Percentiles rank a stretch among this genome's conserved stretches.
Evolutionary conservation across 345 rosid genomes (phyloP).

Genomic region (Ricinus communis): DNA sequence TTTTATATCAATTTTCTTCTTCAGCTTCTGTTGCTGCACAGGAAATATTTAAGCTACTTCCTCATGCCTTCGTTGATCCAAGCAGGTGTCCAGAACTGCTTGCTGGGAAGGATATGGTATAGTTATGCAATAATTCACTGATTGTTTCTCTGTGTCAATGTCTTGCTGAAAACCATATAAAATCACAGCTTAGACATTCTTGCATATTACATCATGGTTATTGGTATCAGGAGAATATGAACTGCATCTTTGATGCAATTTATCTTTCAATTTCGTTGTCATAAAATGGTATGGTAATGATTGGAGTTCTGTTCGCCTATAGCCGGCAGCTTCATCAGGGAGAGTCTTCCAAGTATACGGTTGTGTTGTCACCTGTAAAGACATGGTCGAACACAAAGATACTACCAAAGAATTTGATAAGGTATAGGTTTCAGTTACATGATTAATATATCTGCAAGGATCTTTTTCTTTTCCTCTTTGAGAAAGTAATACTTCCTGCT

Average conservation of each 20-base stretch:
- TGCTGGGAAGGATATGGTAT: slow-evolving; percentile 20
- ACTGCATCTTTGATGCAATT: too few relatives aligned
- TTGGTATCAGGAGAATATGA: too few relatives aligned
- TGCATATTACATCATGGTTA: too few relatives aligned
- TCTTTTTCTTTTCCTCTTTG: too few relatives aligned
- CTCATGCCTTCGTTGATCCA: slow-evolving; percentile 77
- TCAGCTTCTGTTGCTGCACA: slow-evolving; percentile 52
- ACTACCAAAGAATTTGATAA: slow-evolving; percentile 64
- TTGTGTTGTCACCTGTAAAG: slow-evolving; percentile 66
- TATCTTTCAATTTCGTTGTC: background rate
- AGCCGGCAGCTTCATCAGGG: slow-evolving; percentile 49
- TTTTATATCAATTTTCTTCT: background rate
- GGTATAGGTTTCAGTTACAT: slow-evolving; percentile 31
- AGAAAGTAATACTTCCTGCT: too few relatives aligned
- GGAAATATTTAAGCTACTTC: slow-evolving; percentile 91
- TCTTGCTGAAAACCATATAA: too few relatives aligned
- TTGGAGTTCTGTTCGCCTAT: background rate
- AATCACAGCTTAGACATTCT: too few relatives aligned
- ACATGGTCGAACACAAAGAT: slow-evolving; percentile 78
- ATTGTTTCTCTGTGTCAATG: too few relatives aligned
- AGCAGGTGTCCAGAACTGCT: slow-evolving; percentile 68
- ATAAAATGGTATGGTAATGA: background rate
- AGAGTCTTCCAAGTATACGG: slow-evolving; percentile 78
- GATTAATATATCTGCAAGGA: too few relatives aligned
- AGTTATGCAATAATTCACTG: background rate